Conservation (phyloP, 108 stramenopile genomes). For the Cyclostephanos invisitatus region DNA sequence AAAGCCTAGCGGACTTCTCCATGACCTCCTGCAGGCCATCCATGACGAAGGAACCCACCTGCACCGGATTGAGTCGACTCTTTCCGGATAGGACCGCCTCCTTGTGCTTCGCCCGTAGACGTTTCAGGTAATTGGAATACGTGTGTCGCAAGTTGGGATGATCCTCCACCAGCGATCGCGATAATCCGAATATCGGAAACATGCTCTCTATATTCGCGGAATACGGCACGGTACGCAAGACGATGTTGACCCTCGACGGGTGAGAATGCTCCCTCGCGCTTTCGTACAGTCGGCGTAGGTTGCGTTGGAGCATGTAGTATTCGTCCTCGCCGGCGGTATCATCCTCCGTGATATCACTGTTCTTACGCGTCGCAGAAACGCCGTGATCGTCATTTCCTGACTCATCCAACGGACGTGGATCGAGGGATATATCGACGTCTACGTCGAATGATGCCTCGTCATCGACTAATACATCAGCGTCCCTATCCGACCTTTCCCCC, state of each 20-base stretch:
- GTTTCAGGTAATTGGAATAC: conserved; percentile 30
- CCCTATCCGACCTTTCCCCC: not conserved
- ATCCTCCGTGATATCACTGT: conserved; percentile 7
- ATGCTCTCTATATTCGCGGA: conserved; percentile 36
- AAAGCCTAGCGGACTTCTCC: conserved; percentile 18
- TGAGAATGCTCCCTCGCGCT: conserved; percentile 36
- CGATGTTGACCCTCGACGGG: conserved; percentile 38
- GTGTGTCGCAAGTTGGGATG: conserved; percentile 41
- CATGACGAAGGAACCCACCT: conserved; percentile 11
- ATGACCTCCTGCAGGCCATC: conserved; percentile 26
- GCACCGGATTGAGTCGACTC: conserved; percentile 11
- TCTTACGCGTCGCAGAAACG: not conserved
- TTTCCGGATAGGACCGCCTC: conserved; percentile 17
- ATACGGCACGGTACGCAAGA: conserved; percentile 31
- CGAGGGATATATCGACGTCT: conserved; percentile 14
- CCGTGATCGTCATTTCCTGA: not conserved
- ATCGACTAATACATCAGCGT: too few relatives aligned
- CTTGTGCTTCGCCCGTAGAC: conserved; percentile 26
- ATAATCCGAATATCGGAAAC: conserved; percentile 43
- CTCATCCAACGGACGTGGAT: conserved; percentile 10
- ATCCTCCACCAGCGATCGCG: conserved; percentile 26
- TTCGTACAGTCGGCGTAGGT: conserved; percentile 34
- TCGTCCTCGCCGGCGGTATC: conserved; percentile 20
- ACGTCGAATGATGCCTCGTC: conserved; percentile 24
- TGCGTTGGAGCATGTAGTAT: conserved; percentile 37